These are phyloP conservation scores for Penicillium paneum DNA, from an alignment of 2,329 filamentous ascomycete species.

Conservation along the genomic window DNA sequence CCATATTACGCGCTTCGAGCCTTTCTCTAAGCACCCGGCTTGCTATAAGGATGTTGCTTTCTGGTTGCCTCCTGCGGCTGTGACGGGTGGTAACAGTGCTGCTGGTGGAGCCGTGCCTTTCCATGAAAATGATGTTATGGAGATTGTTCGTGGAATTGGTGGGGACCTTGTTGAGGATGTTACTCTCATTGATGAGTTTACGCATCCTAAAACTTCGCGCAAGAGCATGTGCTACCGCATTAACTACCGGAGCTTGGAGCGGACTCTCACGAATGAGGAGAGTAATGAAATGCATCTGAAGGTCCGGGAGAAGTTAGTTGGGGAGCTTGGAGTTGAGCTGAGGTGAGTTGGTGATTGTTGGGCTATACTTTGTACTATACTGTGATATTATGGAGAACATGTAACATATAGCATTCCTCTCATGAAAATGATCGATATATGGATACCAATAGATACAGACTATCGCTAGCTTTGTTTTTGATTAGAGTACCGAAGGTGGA, in stretches of 20 bases:
- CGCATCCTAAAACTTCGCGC: conserved; percentile 77
- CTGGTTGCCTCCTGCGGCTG: conserved; percentile 63
- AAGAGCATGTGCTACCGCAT: conserved; percentile 89
- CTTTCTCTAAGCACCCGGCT: conserved; percentile 87
- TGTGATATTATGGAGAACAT: conserved; percentile 8
- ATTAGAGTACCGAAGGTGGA: not conserved
- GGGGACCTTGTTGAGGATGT: conserved; percentile 89
- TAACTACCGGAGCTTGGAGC: conserved; percentile 88
- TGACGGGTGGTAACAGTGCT: conserved; percentile 36
- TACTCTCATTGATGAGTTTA: conserved; percentile 77
- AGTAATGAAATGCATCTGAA: conserved; percentile 70
- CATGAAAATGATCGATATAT: not conserved
- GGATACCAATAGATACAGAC: not conserved
- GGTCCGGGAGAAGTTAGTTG: conserved; percentile 63
- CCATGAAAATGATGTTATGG: conserved; percentile 97
- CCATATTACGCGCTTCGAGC: conserved; percentile 64
- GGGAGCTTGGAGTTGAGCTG: conserved; percentile 74
- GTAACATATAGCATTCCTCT: conserved; percentile 17
- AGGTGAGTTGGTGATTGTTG: conserved; percentile 47
- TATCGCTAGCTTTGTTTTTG: not conserved
- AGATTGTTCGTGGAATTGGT: conserved; percentile 77
- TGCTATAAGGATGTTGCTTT: conserved; percentile 93
- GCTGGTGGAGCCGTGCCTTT: conserved; percentile 51
- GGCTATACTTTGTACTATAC: conserved; percentile 16
- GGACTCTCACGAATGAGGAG: conserved; percentile 81